Conservation (phyloP, 208 protist species). For the Acanthamoeba culbertsoni region DNA sequence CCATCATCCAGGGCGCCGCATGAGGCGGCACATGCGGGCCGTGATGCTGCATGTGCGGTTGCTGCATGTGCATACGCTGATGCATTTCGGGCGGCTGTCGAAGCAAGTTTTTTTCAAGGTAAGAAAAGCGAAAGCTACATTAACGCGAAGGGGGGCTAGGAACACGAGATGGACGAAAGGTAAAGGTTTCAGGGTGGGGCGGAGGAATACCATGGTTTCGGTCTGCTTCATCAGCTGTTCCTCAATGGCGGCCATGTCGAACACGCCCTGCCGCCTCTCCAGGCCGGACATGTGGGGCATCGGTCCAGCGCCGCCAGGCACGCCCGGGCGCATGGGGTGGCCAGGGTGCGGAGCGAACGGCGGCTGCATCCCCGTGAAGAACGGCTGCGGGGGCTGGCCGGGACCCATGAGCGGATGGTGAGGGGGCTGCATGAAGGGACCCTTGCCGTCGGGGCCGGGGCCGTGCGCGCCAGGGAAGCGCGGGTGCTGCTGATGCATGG, state of each 20-base stretch:
- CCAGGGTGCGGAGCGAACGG: not conserved
- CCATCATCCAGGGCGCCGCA: not conserved
- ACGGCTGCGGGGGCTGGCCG: not conserved
- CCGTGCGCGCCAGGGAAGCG: not conserved
- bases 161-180: not conserved
- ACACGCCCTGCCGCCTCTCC: not conserved
- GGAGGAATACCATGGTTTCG: not conserved
- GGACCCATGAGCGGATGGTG: not conserved
- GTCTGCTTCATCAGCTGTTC: constrained; percentile 21
- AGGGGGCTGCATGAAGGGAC: not conserved
- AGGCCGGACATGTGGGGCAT: not conserved
- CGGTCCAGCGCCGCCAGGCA: not conserved
- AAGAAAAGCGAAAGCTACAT: not conserved
- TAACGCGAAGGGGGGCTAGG: too few species aligned
- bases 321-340: not conserved
- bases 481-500: not conserved
- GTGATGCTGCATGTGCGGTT: not conserved
- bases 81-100: not conserved
- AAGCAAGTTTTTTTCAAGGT: not conserved
- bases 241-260: constrained; percentile 45
- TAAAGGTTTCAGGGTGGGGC: too few species aligned
- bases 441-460: not conserved
- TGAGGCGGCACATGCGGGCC: not conserved
- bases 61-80: not conserved
- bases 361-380: not conserved